Conservation (phyloP, 257 asterid species). For the Solanum bulbocastanum region DNA sequence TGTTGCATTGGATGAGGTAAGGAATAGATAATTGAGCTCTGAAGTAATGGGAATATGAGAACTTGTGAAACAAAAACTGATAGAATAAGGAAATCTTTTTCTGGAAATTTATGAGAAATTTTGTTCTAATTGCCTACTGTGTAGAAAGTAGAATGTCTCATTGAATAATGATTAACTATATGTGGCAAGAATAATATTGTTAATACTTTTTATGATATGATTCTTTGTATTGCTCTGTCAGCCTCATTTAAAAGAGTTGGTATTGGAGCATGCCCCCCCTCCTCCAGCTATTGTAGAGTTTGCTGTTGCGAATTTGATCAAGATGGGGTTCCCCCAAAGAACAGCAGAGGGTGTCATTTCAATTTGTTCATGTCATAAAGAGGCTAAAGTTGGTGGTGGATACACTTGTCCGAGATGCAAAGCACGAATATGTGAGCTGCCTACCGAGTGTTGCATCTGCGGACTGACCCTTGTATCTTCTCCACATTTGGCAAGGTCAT, state of each 20-base stretch:
- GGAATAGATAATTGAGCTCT: conserved; percentile 5
- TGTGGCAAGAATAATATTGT: neutral
- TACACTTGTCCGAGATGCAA: conserved; percentile 98
- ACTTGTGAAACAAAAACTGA: neutral
- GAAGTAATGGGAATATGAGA: neutral
- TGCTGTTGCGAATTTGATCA: conserved; percentile 81
- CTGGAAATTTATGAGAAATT: neutral
- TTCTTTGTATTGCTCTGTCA: conserved; percentile 16
- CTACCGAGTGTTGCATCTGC: conserved; percentile 80
- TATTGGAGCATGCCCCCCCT: conserved; percentile 92
- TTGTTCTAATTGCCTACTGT: neutral
- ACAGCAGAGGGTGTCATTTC: conserved; percentile 90
- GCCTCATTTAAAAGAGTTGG: conserved; percentile 77
- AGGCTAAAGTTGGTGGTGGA: conserved; percentile 88
- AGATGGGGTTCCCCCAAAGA: conserved; percentile 98
- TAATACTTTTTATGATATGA: neutral
- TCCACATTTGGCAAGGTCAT: conserved; percentile 95
- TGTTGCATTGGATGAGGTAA: conserved; percentile 89
- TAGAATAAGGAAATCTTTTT: neutral
- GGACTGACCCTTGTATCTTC: conserved; percentile 96
- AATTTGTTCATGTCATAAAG: conserved; percentile 91
- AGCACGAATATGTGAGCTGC: conserved; percentile 88
- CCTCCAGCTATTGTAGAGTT: conserved; percentile 99
- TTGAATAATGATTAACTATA: neutral
- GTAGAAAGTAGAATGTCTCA: neutral